Base-by-base conservation (phyloP, 2,329 filamentous ascomycete genomes). In the Arthrobotrys sphaeroides region DNA sequence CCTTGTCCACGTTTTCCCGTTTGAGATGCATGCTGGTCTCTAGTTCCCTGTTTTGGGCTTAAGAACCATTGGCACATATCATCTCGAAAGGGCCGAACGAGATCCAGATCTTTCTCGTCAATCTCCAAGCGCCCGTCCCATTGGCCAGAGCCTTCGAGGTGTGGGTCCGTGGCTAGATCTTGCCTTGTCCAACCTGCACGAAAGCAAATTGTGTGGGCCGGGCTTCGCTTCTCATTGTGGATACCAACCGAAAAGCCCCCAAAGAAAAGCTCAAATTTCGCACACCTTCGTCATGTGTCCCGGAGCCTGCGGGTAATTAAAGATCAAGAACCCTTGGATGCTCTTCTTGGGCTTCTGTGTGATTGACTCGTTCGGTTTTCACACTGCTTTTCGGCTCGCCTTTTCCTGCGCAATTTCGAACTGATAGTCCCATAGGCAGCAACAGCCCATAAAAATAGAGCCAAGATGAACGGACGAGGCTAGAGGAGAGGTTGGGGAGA, bases 81-180 rank as follows among this genome's bases (percentile, higher is more conserved):
- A 60, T 59, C 49, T 73, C 38, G 57, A 67, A 73, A 73, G 61
- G 69, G 70, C 70, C 70, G 62, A 68, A 73, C 53, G 51, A 74
- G 70, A 74, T 74, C 70, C 70, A 74, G 70, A 74, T 74, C 70
- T 67, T 74, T 74, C 70, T 74, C 70, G 70, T 74, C 70, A 74
- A 74, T 74, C 70, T 74, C 69, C 70, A 74, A 74, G 70, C 70
- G 70, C 70, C 55, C 6, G 42, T 42, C 33, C 33, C 42, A 74
- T 74, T 74, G 70, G 70, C 33, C 16, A 36, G 55, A 66, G n/a
- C 36, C 13, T 22, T 68, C 55, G 47, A 47, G 38, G 40, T 33
- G 70, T 74, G 70, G 70, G 70, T 62, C 70, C 47, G 20, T 68
- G 53, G 70, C 70, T 22, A 66, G 62, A 74, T 74, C 70, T 74